Evolutionary conservation across 495 filamentous ascomycete genomes (phyloP).

Genomic region (Staphylotrichum tortipilum): DNA sequence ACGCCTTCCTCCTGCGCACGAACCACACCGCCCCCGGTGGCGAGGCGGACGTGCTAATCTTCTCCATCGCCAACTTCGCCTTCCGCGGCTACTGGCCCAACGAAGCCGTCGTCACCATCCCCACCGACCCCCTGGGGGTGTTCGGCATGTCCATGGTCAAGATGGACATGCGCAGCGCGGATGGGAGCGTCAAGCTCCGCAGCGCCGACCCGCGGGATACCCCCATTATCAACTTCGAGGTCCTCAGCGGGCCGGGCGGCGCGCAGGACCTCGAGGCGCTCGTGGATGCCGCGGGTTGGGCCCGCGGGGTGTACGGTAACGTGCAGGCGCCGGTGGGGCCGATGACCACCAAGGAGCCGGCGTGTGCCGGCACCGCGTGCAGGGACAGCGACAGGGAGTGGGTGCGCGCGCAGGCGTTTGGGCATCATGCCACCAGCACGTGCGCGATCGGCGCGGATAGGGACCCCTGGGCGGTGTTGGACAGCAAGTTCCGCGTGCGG

Average conservation of each 20-base stretch:
- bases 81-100: constrained; percentile 23
- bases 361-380: constrained; percentile 38
- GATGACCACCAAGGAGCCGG: constrained; percentile 36
- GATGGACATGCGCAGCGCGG: constrained; percentile 27
- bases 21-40: constrained; percentile 1
- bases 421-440: constrained; percentile 33
- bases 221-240: constrained; percentile 38
- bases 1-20: constrained; percentile 12
- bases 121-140: constrained; percentile 3
- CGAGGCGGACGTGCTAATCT: constrained; percentile 18
- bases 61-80: constrained; percentile 25
- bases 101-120: constrained; percentile 13
- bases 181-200: constrained; percentile 32
- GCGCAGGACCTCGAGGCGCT: constrained; percentile 34
- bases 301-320: constrained; percentile 27
- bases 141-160: constrained; percentile 14
- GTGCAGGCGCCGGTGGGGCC: constrained; percentile 25
- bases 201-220: constrained; percentile 34
- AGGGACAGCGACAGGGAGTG: constrained; percentile 28
- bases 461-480: constrained; percentile 32
- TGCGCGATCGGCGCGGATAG: constrained; percentile 30
- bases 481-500: constrained; percentile 30
- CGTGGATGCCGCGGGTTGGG: constrained; percentile 48
- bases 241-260: constrained; percentile 18
- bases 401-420: constrained; percentile 31